Percentiles rank a stretch among this genome's conserved stretches.
Evolutionary conservation across 2,329 filamentous ascomycete genomes (phyloP).

Genomic region (Stachybotrys chlorohalonatus): DNA sequence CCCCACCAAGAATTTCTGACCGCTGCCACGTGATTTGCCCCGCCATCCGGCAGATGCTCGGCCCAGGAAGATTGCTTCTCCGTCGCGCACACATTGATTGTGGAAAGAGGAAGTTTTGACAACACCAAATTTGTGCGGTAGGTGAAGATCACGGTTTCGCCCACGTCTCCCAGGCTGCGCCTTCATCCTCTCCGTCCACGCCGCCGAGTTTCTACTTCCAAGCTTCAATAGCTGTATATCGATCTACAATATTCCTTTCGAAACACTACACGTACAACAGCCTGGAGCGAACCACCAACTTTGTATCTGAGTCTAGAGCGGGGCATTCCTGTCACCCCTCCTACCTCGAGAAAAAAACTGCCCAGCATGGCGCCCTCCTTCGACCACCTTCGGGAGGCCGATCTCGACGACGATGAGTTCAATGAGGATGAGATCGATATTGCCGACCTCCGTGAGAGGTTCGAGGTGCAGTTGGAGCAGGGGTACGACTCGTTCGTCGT

Average conservation of each 20-base stretch:
- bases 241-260: background rate
- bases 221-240: background rate
- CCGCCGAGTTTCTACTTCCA: background rate
- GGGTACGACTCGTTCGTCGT: conserved; percentile 96
- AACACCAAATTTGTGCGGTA: conserved; percentile 28
- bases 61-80: conserved; percentile 29
- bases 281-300: background rate
- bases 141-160: conserved; percentile 8
- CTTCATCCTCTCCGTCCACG: background rate
- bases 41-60: conserved; percentile 19
- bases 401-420: conserved; percentile 75
- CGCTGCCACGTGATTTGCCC: conserved; percentile 31
- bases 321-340: conserved; percentile 27
- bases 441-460: conserved; percentile 87
- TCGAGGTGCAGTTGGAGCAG: conserved; percentile 91
- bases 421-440: conserved; percentile 94
- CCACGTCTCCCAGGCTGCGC: background rate
- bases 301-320: conserved; percentile 18
- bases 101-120: conserved; percentile 18
- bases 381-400: conserved; percentile 83
- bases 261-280: background rate
- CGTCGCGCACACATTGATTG: conserved; percentile 27
- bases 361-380: conserved; percentile 81
- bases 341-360: conserved; percentile 14
- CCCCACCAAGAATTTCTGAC: conserved; percentile 11